Conservation (phyloP, 2,329 filamentous ascomycete species). For the Colletotrichum sp. region DNA sequence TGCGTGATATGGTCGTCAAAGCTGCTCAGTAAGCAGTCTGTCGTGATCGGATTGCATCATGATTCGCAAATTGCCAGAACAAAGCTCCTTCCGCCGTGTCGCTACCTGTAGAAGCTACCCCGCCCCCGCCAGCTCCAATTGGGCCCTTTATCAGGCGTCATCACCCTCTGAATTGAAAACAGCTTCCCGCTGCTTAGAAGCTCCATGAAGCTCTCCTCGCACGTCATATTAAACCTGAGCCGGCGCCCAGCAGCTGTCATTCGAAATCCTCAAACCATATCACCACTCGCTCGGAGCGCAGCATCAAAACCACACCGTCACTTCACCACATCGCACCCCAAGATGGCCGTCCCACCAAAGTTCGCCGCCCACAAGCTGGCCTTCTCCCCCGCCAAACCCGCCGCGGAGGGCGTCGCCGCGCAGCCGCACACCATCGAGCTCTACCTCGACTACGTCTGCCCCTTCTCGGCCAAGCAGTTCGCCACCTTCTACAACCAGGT, state of each 20-base stretch:
- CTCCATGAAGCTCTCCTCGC: constrained; percentile 16
- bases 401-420: constrained; percentile 40
- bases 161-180: not conserved
- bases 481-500: constrained; percentile 74
- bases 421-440: constrained; percentile 66
- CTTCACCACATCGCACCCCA: constrained; percentile 2
- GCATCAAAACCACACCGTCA: not conserved
- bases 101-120: not conserved
- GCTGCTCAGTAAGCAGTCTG: constrained; percentile 8
- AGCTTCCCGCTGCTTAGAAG: not conserved
- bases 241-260: not conserved
- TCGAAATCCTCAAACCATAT: not conserved
- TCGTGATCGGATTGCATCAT: constrained; percentile 16
- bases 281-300: not conserved
- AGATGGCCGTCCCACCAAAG: constrained; percentile 79
- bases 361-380: constrained; percentile 75
- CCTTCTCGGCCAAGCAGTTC: constrained; percentile 74
- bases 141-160: not conserved
- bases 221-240: constrained; percentile 6
- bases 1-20: not conserved
- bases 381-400: constrained; percentile 43
- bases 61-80: not conserved
- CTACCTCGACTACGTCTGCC: constrained; percentile 91
- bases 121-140: constrained; percentile 16
- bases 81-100: not conserved